Percentiles rank a stretch among this genome's conserved stretches.
Conservation (phyloP, 495 filamentous ascomycete genomes). For the Lophiotrema nucula region DNA sequence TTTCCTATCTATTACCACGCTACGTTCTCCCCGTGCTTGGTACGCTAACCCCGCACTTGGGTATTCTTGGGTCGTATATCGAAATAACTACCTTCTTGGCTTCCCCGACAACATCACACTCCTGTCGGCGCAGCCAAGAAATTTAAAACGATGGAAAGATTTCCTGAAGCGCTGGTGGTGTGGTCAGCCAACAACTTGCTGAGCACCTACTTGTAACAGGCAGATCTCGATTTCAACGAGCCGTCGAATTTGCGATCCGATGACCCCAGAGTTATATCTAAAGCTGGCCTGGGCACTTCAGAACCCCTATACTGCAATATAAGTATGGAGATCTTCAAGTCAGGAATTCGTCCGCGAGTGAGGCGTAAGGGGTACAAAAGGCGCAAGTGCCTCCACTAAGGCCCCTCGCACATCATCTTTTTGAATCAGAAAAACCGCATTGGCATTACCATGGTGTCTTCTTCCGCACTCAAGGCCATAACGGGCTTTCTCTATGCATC, state of each 20-base stretch:
- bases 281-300: slow-evolving; percentile 1
- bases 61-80: slow-evolving; percentile 5
- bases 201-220: slow-evolving; percentile 1
- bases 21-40: not conserved
- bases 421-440: not conserved
- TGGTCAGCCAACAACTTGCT: not conserved
- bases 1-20: slow-evolving; percentile 2
- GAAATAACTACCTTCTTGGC: slow-evolving; percentile 9
- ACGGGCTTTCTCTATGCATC: slow-evolving; percentile 15
- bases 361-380: slow-evolving; percentile 1
- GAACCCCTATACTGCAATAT: slow-evolving; percentile 9
- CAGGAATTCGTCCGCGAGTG: not conserved
- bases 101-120: not conserved
- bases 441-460: slow-evolving; percentile 7
- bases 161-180: not conserved
- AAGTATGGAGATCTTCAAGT: not conserved
- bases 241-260: slow-evolving; percentile 10
- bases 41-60: slow-evolving; percentile 4
- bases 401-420: not conserved
- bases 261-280: slow-evolving; percentile 19
- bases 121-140: slow-evolving; percentile 1
- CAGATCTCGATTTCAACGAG: slow-evolving; percentile 6
- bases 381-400: not conserved
- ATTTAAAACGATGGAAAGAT: not conserved
- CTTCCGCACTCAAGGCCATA: slow-evolving; percentile 14